A percentile compares a stretch with the other conserved stretches of the same genome.
Evolutionary conservation across 345 rosid genomes (phyloP).

Genomic region (Lumnitzera racemosa): DNA sequence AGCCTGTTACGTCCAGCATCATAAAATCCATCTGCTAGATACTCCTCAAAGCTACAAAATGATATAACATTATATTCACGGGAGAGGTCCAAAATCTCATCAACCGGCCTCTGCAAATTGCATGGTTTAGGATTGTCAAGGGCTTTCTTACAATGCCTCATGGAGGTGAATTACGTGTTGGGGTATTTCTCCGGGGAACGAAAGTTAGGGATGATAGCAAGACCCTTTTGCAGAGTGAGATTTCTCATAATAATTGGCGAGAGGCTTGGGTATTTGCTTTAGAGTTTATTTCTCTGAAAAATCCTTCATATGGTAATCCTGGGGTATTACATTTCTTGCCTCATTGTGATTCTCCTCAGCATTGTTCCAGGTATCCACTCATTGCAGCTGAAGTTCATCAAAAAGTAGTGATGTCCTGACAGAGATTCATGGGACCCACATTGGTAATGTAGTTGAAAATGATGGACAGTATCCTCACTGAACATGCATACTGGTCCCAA

Average conservation of each 20-base stretch:
- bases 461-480: slow-evolving; percentile 83
- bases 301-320: slow-evolving; percentile 23
- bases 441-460: slow-evolving; percentile 52
- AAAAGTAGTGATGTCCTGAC: slow-evolving; percentile 23
- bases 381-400: slow-evolving; percentile 16
- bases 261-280: slow-evolving; percentile 77
- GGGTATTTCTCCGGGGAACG: slow-evolving; percentile 78
- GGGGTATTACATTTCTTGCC: slow-evolving; percentile 33
- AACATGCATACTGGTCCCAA: slow-evolving; percentile 92
- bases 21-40: slow-evolving; percentile 83
- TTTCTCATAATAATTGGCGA: slow-evolving; percentile 45
- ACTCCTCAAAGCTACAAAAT: slow-evolving; percentile 69
- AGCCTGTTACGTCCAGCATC: slow-evolving; percentile 98
- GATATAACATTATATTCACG: slow-evolving; percentile 60
- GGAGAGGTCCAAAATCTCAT: slow-evolving; percentile 37
- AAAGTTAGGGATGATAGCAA: slow-evolving; percentile 81
- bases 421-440: slow-evolving; percentile 28
- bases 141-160: slow-evolving; percentile 65
- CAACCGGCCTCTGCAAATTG: slow-evolving; percentile 52
- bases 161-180: slow-evolving; percentile 66
- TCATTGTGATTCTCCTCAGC: slow-evolving; percentile 38
- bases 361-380: slow-evolving; percentile 48
- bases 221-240: slow-evolving; percentile 72
- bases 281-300: slow-evolving; percentile 63
- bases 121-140: slow-evolving; percentile 87